phyloP scores from a whole-genome alignment of 345 rosid species.

The Turritis glabra region DNA sequence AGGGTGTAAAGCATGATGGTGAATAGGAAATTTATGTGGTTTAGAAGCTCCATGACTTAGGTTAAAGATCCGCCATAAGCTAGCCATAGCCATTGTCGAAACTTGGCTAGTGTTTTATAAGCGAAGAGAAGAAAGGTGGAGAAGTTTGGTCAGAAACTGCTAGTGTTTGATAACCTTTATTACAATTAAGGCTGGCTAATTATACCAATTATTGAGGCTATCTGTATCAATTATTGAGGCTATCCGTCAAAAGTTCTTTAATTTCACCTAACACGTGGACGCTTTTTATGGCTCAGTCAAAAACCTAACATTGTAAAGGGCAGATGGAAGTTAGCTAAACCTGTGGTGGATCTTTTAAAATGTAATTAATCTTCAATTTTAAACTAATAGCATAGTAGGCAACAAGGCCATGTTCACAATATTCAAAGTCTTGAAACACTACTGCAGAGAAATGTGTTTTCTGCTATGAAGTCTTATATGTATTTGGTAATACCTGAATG shows the following conservation, averaged over 20 bases:
- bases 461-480: too few relatives aligned
- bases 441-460: background rate
- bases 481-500: too few relatives aligned
- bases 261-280: too few relatives aligned
- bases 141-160: background rate
- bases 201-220: background rate
- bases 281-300: background rate
- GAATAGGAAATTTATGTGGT: background rate
- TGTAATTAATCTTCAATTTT: background rate
- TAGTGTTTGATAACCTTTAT: background rate
- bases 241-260: too few relatives aligned
- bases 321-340: background rate
- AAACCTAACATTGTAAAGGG: background rate
- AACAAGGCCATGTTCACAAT: background rate
- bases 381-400: constrained; percentile 8
- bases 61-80: constrained; percentile 6
- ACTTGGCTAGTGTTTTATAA: background rate
- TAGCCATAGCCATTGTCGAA: background rate
- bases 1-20: background rate
- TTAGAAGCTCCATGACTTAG: constrained; percentile 10
- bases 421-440: constrained; percentile 10
- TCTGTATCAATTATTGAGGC: background rate
- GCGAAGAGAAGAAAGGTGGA: constrained; percentile 6
- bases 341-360: background rate
- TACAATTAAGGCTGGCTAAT: too few relatives aligned